Evolutionary conservation across 495 filamentous ascomycete species (phyloP), one percentile per base, ranked within the genome.

Genomic region (Terfezia claveryi): DNA sequence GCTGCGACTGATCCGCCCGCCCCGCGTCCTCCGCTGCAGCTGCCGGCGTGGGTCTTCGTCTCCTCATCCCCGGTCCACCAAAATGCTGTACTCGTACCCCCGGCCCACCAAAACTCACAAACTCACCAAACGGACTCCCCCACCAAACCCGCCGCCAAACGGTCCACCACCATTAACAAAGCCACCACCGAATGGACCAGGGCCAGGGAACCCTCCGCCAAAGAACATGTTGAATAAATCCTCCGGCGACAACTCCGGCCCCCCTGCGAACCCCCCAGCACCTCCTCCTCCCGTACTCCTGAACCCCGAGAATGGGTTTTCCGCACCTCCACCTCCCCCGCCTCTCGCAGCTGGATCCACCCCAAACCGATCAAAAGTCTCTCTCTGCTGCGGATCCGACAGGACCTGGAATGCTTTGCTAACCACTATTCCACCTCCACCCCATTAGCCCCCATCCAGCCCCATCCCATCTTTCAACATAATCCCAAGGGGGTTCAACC

Each of bases 201-300:
- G 4, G 7, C 27, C 76, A 23, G 73, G 73, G 51, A 80, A 82
- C 23, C 76, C 78, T n/a, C 80, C 82, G 17, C 81, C 80, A 71
- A 98, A 98, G 73, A 98, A 95, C 58, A 88, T 77, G 65, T 87
- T 80, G 70, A 98, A 96, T 69, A 96, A 73, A 63, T 98, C 91
- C 70, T 98, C 91, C 0, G 91, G 89, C 38, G 84, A 92, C 55
- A 98, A 91, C 64, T 96, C 91, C 38, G 87, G 85, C 23, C 87
- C 86, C 67, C 81, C 91, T 73, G 79, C 79, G 60, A 77, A 77
- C 65, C 6, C 60, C 27, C 55, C 60, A 55, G 64, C 7, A 55
- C 66, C 55, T 71, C 75, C 20, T 65, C 5, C 60, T 23, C 55
- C 60, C 55, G 64, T 6, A 55, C 66, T 55, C 70, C 75, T 71